Conservation (phyloP, 1,284 basidiomycete species). For the Volvariella surrecta region DNA sequence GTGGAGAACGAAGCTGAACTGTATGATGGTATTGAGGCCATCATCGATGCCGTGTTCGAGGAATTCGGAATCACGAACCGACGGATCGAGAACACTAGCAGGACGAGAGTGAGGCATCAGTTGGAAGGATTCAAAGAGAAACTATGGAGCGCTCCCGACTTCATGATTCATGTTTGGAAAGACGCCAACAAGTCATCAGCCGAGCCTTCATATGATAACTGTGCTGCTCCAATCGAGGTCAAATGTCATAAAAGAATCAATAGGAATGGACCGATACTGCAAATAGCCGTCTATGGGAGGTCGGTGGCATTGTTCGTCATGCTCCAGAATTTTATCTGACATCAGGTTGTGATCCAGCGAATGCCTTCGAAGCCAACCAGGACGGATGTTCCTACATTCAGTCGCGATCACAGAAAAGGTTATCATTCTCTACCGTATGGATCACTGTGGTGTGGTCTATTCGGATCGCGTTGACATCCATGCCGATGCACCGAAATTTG, state of each 20-base stretch:
- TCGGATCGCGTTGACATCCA: neutral
- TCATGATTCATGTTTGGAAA: neutral
- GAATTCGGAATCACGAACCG: neutral
- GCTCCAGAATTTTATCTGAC: neutral
- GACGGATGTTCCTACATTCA: neutral
- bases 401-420: neutral
- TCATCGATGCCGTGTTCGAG: neutral
- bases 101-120: neutral
- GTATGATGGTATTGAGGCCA: neutral
- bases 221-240: neutral
- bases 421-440: neutral
- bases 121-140: neutral
- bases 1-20: neutral
- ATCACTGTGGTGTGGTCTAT: neutral
- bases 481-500: neutral
- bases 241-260: neutral
- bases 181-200: neutral
- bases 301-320: neutral
- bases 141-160: neutral
- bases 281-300: neutral
- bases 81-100: neutral
- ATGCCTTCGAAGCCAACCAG: neutral
- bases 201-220: neutral
- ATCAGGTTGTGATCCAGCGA: neutral
- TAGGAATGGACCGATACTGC: neutral